Evolutionary conservation across 768 basidiomycete genomes (phyloP).

Genomic region (Lactarius hengduanensis): DNA sequence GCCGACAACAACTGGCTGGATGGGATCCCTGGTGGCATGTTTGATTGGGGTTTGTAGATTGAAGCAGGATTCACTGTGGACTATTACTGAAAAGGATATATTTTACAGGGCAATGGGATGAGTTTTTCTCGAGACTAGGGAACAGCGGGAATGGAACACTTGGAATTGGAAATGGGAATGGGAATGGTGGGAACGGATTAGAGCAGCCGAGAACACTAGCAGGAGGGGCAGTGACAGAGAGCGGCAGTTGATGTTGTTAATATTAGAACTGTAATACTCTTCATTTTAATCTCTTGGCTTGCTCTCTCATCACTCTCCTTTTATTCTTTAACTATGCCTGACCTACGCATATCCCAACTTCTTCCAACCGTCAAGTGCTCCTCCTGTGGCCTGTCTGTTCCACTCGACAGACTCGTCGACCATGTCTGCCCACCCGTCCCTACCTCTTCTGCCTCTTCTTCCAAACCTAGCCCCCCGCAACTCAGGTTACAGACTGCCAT

Average conservation of each 20-base stretch:
- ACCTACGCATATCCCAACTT: constrained; percentile 52
- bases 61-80: constrained; percentile 12
- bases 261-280: constrained; percentile 4
- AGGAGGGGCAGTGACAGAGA: background rate
- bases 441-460: constrained; percentile 39
- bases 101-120: constrained; percentile 73
- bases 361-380: constrained; percentile 87
- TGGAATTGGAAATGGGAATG: constrained; percentile 2
- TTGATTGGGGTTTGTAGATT: constrained; percentile 70
- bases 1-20: constrained; percentile 70
- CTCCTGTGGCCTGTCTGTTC: constrained; percentile 66
- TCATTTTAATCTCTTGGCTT: background rate
- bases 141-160: constrained; percentile 5
- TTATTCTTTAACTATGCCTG: constrained; percentile 33
- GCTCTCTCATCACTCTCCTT: constrained; percentile 6
- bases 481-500: constrained; percentile 4
- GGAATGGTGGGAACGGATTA: background rate
- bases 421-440: constrained; percentile 65
- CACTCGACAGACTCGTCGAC: constrained; percentile 69
- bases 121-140: constrained; percentile 60
- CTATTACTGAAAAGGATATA: constrained; percentile 14
- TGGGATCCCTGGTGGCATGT: constrained; percentile 81
- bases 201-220: background rate
- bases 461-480: constrained; percentile 37
- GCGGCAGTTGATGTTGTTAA: background rate